phyloP scores from a whole-genome alignment of 1,139 yeast genomes.

The Candida buenavistaensis region DNA sequence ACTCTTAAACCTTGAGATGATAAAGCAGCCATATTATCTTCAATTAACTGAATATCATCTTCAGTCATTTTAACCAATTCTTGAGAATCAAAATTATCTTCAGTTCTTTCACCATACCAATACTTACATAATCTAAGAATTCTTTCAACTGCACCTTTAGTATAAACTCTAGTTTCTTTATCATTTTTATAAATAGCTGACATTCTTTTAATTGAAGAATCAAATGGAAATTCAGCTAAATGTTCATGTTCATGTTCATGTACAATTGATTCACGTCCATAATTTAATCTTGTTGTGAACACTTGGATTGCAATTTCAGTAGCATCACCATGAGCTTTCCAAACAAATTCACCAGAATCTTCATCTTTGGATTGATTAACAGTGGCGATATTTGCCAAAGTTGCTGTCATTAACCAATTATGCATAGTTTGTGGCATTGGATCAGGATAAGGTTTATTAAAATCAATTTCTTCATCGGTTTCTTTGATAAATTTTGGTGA shows the following conservation, averaged over 20 bases:
- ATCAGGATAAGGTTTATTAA: constrained; percentile 22
- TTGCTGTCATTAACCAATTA: constrained; percentile 59
- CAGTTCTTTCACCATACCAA: constrained; percentile 45
- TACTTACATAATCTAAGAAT: constrained; percentile 55
- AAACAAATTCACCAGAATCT: constrained; percentile 35
- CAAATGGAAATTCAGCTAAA: constrained; percentile 73
- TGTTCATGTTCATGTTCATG: constrained; percentile 36
- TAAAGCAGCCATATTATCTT: constrained; percentile 59
- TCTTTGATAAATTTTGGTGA: constrained; percentile 44
- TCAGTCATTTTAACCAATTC: constrained; percentile 39
- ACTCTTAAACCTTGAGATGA: constrained; percentile 75
- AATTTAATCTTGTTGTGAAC: constrained; percentile 58
- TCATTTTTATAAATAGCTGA: constrained; percentile 54
- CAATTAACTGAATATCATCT: constrained; percentile 42
- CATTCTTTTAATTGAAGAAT: constrained; percentile 78
- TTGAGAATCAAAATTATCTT: constrained; percentile 18
- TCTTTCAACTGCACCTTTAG: constrained; percentile 84
- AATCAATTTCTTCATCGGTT: constrained; percentile 39
- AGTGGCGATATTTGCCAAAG: constrained; percentile 73
- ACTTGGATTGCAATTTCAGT: constrained; percentile 84
- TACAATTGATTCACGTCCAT: constrained; percentile 43
- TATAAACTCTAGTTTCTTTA: constrained; percentile 41
- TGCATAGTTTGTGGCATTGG: constrained; percentile 26
- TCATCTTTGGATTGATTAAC: constrained; percentile 35
- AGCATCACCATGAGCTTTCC: constrained; percentile 85